These are phyloP conservation scores for Chamaenerion angustifolium DNA, from an alignment of 345 rosid species.

Conservation along the genomic window DNA sequence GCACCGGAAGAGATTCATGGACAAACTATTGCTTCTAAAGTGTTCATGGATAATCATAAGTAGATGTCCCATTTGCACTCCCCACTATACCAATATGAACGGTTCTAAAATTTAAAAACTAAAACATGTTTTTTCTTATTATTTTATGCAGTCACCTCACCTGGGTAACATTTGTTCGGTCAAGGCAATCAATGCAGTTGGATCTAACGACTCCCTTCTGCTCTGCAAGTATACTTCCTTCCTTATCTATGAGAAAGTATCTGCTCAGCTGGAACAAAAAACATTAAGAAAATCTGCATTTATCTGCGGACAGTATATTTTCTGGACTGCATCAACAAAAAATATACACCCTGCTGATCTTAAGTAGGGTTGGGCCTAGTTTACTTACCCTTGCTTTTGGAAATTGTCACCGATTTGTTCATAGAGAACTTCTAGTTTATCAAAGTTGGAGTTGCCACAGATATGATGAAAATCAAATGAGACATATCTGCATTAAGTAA, in stretches of 20 bases:
- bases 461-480: constrained; percentile 73
- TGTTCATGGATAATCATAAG: too few relatives aligned
- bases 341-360: not conserved
- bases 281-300: constrained; percentile 27
- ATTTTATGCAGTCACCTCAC: constrained; percentile 20
- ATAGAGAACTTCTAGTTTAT: constrained; percentile 54
- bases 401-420: constrained; percentile 62
- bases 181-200: constrained; percentile 96
- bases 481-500: constrained; percentile 42
- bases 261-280: constrained; percentile 69
- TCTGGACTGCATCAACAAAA: constrained; percentile 3
- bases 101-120: too few relatives aligned
- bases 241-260: constrained; percentile 58
- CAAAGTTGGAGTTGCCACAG: constrained; percentile 82
- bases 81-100: too few relatives aligned
- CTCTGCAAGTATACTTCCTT: constrained; percentile 57
- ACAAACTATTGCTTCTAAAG: too few relatives aligned
- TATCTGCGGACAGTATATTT: constrained; percentile 23
- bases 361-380: too few relatives aligned
- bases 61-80: too few relatives aligned
- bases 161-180: constrained; percentile 97
- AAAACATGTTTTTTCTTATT: not conserved
- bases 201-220: constrained; percentile 85
- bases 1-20: too few relatives aligned
- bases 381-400: constrained; percentile 70